Base-by-base conservation (phyloP, 306 rosid species). In the Cucumis melo region DNA sequence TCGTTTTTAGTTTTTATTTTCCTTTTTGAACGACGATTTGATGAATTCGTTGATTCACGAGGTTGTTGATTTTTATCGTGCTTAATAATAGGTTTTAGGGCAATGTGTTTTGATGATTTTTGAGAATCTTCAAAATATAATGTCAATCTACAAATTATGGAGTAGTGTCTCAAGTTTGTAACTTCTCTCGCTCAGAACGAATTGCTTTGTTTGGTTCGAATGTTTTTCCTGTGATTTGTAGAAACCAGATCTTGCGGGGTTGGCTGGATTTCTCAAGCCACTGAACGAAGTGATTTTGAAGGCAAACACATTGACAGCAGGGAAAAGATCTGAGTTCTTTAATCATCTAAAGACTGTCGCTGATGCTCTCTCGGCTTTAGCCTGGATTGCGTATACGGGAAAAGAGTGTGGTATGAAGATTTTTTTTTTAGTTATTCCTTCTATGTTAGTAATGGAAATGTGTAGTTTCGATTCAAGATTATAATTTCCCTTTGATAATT, bases 281-380 rank as follows among this genome's bases (percentile, higher is more conserved):
- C 79, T 94, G 87, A 87, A 94, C 59, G 92, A 86, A 76, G 92
- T 76, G 75, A 88, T 90, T 46, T 19, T 41, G 16, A 91, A 91
- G 85, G 93, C 96, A 81, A 71, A 57, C 44, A 56, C 83, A 48
- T 62, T 91, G 88, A 87, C 92, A 36, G 93, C 90, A 81, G 98
- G 96, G 83, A 86, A 85, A 88, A 83, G 97, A 64, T 85, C 93
- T 72, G 94, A 91, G 85, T 87, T 83, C 80, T 93, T 90, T 78
- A 93, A 91, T 81, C 98, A 93, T 85, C 82, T 89, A 87, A 93
- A 89, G 83, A 87, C 92, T 85, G 89, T 93, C 68, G 89, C 72
- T 65, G 98, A 93, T 83, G 90, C 96, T 86, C 97, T 93, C 74
- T 91, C 98, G 13, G 97, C 98, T 72, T 79, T 94, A 81, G 97